Percentiles rank a stretch among this genome's conserved stretches.
phyloP scores from a whole-genome alignment of 2,329 filamentous ascomycete species.

The Xylariaceae sp. region DNA sequence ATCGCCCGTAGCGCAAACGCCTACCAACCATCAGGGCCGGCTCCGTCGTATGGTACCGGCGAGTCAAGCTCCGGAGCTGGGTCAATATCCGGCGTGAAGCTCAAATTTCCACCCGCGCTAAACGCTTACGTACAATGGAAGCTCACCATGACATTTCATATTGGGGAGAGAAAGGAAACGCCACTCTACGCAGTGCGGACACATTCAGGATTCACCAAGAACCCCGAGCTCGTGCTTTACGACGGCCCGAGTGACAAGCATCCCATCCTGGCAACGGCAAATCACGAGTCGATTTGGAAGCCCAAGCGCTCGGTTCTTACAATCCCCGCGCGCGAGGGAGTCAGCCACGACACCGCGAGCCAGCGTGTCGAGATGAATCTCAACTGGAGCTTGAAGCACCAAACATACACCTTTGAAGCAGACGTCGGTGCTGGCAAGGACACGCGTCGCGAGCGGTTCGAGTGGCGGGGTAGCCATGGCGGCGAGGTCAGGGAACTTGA shows the following conservation, averaged over 20 bases:
- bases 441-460: conserved; percentile 46
- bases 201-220: conserved; percentile 36
- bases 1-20: neutral
- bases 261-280: conserved; percentile 40
- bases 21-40: neutral
- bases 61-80: neutral
- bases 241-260: conserved; percentile 40
- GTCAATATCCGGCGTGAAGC: neutral
- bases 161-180: conserved; percentile 43
- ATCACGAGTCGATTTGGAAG: conserved; percentile 27
- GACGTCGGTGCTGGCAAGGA: conserved; percentile 32
- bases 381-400: conserved; percentile 12
- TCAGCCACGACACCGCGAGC: conserved; percentile 18
- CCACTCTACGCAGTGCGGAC: conserved; percentile 44
- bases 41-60: conserved; percentile 11
- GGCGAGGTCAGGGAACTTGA: conserved; percentile 45
- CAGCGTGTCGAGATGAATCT: conserved; percentile 17
- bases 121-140: conserved; percentile 19
- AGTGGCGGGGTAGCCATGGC: conserved; percentile 51
- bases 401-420: conserved; percentile 45
- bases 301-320: conserved; percentile 11
- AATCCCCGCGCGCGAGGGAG: conserved; percentile 35
- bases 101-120: conserved; percentile 18
- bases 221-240: conserved; percentile 45
- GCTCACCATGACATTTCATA: conserved; percentile 19